Evolutionary conservation across 108 stramenopile species (phyloP), one percentile per base, ranked within the genome.

Genomic region (Nitzschia palea): DNA sequence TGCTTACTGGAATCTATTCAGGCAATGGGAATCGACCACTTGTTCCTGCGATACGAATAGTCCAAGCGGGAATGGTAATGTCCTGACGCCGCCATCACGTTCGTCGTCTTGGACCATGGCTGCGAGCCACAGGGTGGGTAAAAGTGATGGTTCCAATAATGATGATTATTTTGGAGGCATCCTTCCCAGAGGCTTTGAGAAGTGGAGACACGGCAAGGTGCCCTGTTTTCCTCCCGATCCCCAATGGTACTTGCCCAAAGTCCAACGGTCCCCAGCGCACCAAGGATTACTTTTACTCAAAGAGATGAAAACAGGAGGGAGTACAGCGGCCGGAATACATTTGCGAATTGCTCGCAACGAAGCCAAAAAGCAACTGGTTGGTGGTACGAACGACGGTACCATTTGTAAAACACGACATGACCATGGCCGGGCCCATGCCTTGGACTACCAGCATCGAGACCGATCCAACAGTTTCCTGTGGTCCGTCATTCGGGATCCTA

Each of bases 261-360:
- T 22, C 15, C 55, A 56, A 17, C 65, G 73, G 50, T 44, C 52
- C n/a, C 31, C 47, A 53, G 40, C 65, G 15, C 30, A 56, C 9
- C 17, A 47, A 26, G 78, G 78, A 4, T 54, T 80, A 26, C 10
- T 80, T 4, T 61, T 80, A 43, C n/a, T 65, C 26, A 74, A 74
- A 48, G 54, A 68, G 2, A 54, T 54, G 56, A 80, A 80, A 47
- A 52, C 48, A 4, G 78, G 73, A 4, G 43, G 68, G 12, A 55
- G 60, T 9, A 80, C 78, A 2, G 61, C 59, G 4, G 55, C 65
- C 14, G 73, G 78, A 0, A 67, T 80, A 14, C 45, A 63, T 14
- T 48, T 80, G 26, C 68, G 79, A 25, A 70, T 80, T n/a, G 74
- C 69, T 37, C 66, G 61, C n/a, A 71, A 80, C 36, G 32, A 65